Evolutionary conservation across 345 rosid species (phyloP).

Genomic region (Moricandia moricandioides): DNA sequence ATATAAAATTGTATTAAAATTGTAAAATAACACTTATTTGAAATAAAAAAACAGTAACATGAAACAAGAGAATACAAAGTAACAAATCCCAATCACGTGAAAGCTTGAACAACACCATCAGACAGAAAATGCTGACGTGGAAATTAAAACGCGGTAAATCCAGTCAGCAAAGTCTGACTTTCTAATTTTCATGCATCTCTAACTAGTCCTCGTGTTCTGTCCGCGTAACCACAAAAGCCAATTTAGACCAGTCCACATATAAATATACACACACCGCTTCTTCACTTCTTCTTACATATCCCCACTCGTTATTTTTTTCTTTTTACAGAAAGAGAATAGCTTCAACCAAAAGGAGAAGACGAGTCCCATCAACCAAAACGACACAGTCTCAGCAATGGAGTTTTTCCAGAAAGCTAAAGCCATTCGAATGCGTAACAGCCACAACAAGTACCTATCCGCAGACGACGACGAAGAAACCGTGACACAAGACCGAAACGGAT

Average conservation of each 20-base stretch:
- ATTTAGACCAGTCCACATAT: slow-evolving; percentile 8
- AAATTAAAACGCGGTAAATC: slow-evolving; percentile 18
- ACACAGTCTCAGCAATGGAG: slow-evolving; percentile 55
- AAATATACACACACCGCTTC: background rate
- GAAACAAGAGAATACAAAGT: no score
- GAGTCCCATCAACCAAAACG: slow-evolving; percentile 19
- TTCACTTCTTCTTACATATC: background rate
- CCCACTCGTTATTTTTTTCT: background rate
- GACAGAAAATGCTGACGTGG: slow-evolving; percentile 23
- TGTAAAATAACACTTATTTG: no score
- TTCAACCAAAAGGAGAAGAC: slow-evolving; percentile 26
- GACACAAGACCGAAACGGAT: slow-evolving; percentile 62
- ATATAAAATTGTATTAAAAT: no score
- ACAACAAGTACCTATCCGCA: slow-evolving; percentile 69
- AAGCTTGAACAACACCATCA: no score
- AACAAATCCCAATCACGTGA: background rate
- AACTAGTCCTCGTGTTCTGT: slow-evolving; percentile 7
- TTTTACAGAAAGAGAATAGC: slow-evolving; percentile 9
- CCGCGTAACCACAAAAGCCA: slow-evolving; percentile 19
- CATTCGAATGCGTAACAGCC: slow-evolving; percentile 70
- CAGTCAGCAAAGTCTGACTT: slow-evolving; percentile 20
- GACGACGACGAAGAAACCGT: slow-evolving; percentile 75
- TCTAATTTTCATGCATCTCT: background rate
- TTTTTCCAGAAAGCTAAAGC: slow-evolving; percentile 69
- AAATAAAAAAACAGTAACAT: no score